Evolutionary conservation across 1,284 basidiomycete genomes (phyloP).

Genomic region (Pholiota adiposa): DNA sequence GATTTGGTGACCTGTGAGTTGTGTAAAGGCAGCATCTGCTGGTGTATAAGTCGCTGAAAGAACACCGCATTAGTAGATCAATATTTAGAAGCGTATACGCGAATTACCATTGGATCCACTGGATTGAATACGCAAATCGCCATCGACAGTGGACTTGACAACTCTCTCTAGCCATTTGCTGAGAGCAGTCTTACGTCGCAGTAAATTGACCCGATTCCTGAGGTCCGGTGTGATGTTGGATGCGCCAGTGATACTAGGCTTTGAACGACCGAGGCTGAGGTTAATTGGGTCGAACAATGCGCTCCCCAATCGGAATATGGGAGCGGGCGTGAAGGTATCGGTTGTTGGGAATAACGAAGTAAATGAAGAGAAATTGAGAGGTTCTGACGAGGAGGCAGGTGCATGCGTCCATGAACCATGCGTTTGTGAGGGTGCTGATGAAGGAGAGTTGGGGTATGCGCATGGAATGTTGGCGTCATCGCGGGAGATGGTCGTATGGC

Average conservation of each 20-base stretch:
- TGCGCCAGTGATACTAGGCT: conserved; percentile 12
- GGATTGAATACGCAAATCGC: conserved; percentile 62
- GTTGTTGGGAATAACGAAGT: conserved; percentile 72
- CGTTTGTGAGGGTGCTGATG: conserved; percentile 48
- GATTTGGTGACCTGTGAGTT: conserved; percentile 88
- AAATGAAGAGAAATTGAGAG: conserved; percentile 83
- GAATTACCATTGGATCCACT: conserved; percentile 29
- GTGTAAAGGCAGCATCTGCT: conserved; percentile 64
- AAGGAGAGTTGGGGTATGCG: conserved; percentile 40
- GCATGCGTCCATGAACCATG: conserved; percentile 14
- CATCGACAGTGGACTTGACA: conserved; percentile 77
- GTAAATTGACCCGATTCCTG: conserved; percentile 57
- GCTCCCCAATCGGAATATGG: conserved; percentile 86
- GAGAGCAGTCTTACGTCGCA: conserved; percentile 83
- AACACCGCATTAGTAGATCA: conserved; percentile 15
- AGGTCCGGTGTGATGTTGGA: conserved; percentile 55
- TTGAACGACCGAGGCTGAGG: conserved; percentile 53
- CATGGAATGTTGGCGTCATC: conserved; percentile 60
- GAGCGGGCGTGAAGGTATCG: conserved; percentile 79
- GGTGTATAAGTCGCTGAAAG: conserved; percentile 36
- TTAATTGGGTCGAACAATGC: conserved; percentile 89
- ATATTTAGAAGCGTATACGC: conserved; percentile 22
- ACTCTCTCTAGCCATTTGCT: conserved; percentile 86
- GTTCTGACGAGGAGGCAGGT: conserved; percentile 30
- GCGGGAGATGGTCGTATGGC: conserved; percentile 69